These are phyloP conservation scores for Pseudevernia furfuracea DNA, from an alignment of 495 filamentous ascomycete genomes.

Conservation along the genomic window DNA sequence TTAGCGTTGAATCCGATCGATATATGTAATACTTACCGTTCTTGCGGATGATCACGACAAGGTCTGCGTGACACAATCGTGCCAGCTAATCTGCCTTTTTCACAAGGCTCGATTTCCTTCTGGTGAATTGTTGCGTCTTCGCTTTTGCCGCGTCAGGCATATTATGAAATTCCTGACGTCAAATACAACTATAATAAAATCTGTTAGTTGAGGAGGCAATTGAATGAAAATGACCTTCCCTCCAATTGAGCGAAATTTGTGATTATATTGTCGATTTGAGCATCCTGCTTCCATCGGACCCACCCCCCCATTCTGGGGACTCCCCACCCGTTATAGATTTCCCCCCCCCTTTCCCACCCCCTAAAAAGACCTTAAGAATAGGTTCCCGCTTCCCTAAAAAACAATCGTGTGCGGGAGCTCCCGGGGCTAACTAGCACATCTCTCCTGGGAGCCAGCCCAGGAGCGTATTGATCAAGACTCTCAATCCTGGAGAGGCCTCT, in stretches of 20 bases:
- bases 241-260: too few species aligned
- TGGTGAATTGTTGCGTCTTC: constrained; percentile 22
- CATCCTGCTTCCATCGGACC: too few species aligned
- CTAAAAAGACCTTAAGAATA: not conserved
- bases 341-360: not conserved
- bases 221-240: too few species aligned
- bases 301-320: too few species aligned
- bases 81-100: constrained; percentile 25
- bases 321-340: too few species aligned
- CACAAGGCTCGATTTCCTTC: constrained; percentile 23
- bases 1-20: constrained; percentile 3
- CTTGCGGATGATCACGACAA: constrained; percentile 23
- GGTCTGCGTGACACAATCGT: constrained; percentile 20
- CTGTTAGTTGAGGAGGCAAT: not conserved
- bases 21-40: constrained; percentile 25
- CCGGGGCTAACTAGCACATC: too few species aligned
- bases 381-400: not conserved
- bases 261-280: too few species aligned
- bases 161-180: not conserved
- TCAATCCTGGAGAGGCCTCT: too few species aligned
- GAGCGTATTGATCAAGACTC: too few species aligned
- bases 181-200: too few species aligned
- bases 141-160: constrained; percentile 11
- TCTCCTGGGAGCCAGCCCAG: not conserved
- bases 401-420: not conserved